A percentile compares a stretch with the other conserved stretches of the same genome.
phyloP scores from a whole-genome alignment of 306 rosid genomes.

The barrel medic (Medicago truncatula) region MtrunA17r5.0-ANR NC_053045.1:771501-772000 shows the following conservation, averaged over 20 bases:
- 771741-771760: constrained; percentile 96
- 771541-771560: not conserved
- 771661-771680: constrained; percentile 86
- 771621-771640: constrained; percentile 13
- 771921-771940: constrained; percentile 24
- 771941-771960: not conserved
- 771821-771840: constrained; percentile 81
- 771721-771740: constrained; percentile 88
- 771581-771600: constrained; percentile 15
- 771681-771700: constrained; percentile 82
- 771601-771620: constrained; percentile 13
- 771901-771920: not conserved
- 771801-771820: constrained; percentile 92
- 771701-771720: constrained; percentile 67
- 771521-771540: not conserved
- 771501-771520: no score
- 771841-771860: constrained; percentile 37
- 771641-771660: constrained; percentile 67
- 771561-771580: not conserved
- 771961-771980: no score
- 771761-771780: constrained; percentile 94
- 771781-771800: constrained; percentile 88
- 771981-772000: no score
- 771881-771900: not conserved
- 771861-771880: not conserved